Evolutionary conservation across 208 protist genomes (phyloP), one percentile per base, ranked within the genome.

Genomic region (Novymonas esmeraldas): DNA sequence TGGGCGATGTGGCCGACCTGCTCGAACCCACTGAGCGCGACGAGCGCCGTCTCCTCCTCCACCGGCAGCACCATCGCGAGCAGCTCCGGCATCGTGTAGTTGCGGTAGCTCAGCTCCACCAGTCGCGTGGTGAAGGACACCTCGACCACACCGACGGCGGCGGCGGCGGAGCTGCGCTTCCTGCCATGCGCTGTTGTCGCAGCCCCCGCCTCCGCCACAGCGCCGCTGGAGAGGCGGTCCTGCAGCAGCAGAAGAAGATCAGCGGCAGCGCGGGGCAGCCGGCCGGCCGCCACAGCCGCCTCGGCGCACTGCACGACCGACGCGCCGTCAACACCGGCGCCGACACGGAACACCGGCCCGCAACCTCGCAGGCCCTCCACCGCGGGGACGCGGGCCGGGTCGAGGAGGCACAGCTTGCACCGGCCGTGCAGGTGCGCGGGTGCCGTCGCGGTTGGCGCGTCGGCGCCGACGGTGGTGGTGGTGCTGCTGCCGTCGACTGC

Each of bases 1-100:
- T 99, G 98, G 1, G 98, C 98, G 42, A 99, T 98, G 80, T 99
- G 98, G 18, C 97, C 93, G 20, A 98, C 83, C 70, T 94, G 85
- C 69, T 97, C 92, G 59, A 97, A 95, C 16, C 87, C 84, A 60
- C 85, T 93, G 16, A 93, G 73, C 33, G 78, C 76, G 29, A 82
- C 76, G 3, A 88, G 36, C 16, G 60, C 65, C 10, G 38, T 22
- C 4, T 70, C 38, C 28, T 57, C 65, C 16, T 42, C 11, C 33
- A 73, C 31, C 22, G 66, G 63, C 60, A 83, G 39, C 54, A 94
- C 73, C 42, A 63, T 64, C 36, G 62, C 55, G 18, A 97, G 82
- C 28, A 95, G 58, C 73, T 97, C 85, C 14, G 85, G 67, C 87
- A 93, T 95, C 6, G 89, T 93, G 76, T 90, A 97, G 49, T 93